These are phyloP conservation scores for Calycina herbarum DNA, from an alignment of 2,329 filamentous ascomycete species.

Conservation along the genomic window DNA sequence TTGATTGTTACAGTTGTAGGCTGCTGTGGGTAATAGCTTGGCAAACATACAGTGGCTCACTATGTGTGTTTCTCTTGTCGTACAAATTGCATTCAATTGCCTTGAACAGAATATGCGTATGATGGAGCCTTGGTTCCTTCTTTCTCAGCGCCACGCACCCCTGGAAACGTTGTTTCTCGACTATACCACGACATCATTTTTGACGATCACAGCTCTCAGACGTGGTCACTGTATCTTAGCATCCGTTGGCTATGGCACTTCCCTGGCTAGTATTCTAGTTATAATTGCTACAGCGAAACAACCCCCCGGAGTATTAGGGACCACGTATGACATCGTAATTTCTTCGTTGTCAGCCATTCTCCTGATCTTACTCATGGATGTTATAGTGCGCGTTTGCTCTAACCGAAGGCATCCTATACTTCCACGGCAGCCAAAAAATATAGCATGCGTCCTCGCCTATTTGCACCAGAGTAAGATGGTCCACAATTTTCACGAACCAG, in stretches of 20 bases:
- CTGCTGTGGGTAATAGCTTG: too few relatives aligned
- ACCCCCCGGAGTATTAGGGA: too few relatives aligned
- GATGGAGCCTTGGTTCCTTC: conserved; percentile 73
- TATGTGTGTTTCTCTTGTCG: conserved; percentile 57
- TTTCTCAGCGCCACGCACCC: conserved; percentile 64
- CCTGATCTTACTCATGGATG: conserved; percentile 45
- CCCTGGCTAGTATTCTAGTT: conserved; percentile 72
- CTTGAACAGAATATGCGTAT: conserved; percentile 70
- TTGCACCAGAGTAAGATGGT: conserved; percentile 82
- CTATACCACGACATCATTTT: conserved; percentile 71
- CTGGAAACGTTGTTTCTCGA: conserved; percentile 67
- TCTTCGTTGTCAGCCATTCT: too few relatives aligned
- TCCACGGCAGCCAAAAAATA: conserved; percentile 76
- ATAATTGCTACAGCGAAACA: conserved; percentile 59
- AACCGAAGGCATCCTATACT: conserved; percentile 69
- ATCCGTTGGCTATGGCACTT: conserved; percentile 67
- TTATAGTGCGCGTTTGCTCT: conserved; percentile 59
- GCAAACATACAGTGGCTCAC: too few relatives aligned
- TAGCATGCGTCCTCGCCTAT: conserved; percentile 72
- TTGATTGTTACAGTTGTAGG: too few relatives aligned
- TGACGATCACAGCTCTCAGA: conserved; percentile 61
- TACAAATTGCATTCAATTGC: conserved; percentile 66
- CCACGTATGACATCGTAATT: too few relatives aligned
- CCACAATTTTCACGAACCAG: conserved; percentile 62
- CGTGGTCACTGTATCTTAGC: conserved; percentile 67